A percentile compares a stretch with the other conserved stretches of the same genome.
Conservation (phyloP, 495 filamentous ascomycete genomes). For the Pseudomonodictys pantanalensis region DNA sequence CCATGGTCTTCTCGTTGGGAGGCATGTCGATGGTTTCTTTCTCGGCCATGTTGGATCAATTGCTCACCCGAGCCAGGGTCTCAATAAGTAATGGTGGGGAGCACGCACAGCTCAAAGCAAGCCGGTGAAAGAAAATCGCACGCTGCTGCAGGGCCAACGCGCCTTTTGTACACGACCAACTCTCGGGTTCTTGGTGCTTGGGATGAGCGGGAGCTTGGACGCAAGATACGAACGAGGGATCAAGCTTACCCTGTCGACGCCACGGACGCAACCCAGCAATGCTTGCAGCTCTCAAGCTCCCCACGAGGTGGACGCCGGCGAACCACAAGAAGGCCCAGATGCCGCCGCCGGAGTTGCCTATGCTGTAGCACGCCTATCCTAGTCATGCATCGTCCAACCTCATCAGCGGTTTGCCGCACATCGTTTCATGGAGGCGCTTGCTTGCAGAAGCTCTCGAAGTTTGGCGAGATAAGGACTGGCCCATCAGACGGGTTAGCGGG, state of each 20-base stretch:
- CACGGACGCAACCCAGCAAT: not conserved
- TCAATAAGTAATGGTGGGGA: too few relatives aligned
- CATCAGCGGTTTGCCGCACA: too few relatives aligned
- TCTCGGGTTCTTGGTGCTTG: too few relatives aligned
- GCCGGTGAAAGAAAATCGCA: too few relatives aligned
- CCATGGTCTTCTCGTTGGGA: not conserved
- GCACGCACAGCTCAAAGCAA: too few relatives aligned
- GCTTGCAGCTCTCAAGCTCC: not conserved
- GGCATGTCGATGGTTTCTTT: not conserved
- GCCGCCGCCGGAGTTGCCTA: not conserved
- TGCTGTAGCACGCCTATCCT: not conserved
- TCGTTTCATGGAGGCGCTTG: too few relatives aligned
- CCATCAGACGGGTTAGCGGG: not conserved
- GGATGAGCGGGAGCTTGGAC: too few relatives aligned
- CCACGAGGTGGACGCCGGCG: not conserved
- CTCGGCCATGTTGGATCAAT: not conserved
- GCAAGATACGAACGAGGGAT: too few relatives aligned
- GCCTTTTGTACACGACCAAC: not conserved
- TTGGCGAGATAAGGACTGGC: not conserved
- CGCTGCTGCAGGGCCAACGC: too few relatives aligned
- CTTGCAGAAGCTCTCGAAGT: too few relatives aligned
- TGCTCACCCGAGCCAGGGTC: not conserved
- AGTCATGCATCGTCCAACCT: not conserved
- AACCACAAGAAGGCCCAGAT: not conserved
- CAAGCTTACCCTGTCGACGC: not conserved